phyloP scores from a whole-genome alignment of 352 stramenopile species.

The Phytopythium oedochilum region DNA sequence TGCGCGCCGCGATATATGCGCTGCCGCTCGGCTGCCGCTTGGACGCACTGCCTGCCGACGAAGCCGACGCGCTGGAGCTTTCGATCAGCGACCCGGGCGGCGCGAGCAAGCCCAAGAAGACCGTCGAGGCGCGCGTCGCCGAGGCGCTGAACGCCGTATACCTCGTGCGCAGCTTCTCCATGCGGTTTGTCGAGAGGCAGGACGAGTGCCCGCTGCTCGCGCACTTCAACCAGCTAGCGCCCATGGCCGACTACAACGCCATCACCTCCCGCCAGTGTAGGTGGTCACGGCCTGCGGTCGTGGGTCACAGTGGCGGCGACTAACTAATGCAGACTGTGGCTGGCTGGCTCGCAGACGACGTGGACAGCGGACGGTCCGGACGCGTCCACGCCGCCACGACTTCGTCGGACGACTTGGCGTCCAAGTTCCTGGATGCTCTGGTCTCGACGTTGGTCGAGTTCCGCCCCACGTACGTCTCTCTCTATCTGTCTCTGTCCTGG shows the following conservation, averaged over 20 bases:
- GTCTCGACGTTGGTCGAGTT: conserved; percentile 57
- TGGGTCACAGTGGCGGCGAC: too few species aligned
- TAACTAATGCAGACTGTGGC: too few species aligned
- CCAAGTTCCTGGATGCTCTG: conserved; percentile 63
- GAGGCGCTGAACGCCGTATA: conserved; percentile 70
- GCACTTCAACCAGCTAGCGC: conserved; percentile 50
- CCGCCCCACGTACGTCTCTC: conserved; percentile 39
- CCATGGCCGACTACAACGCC: conserved; percentile 8
- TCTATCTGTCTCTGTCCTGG: background rate
- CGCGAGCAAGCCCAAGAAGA: conserved; percentile 19
- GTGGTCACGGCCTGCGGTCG: background rate
- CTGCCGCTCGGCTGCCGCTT: conserved; percentile 54
- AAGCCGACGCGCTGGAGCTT: conserved; percentile 33
- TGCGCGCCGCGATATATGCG: conserved; percentile 50
- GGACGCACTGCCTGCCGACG: conserved; percentile 46
- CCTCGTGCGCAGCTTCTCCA: conserved; percentile 64
- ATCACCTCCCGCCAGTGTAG: conserved; percentile 2
- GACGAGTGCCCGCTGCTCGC: conserved; percentile 54
- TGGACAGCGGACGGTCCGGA: conserved; percentile 12
- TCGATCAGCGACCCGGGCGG: conserved; percentile 1
- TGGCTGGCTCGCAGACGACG: conserved; percentile 24
- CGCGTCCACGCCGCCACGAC: conserved; percentile 9
- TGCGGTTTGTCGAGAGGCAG: conserved; percentile 69
- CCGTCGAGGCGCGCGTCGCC: conserved; percentile 35
- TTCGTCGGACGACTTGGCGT: conserved; percentile 51